phyloP scores from a whole-genome alignment of 805 yeast genomes.

The Candida awuae region DNA sequence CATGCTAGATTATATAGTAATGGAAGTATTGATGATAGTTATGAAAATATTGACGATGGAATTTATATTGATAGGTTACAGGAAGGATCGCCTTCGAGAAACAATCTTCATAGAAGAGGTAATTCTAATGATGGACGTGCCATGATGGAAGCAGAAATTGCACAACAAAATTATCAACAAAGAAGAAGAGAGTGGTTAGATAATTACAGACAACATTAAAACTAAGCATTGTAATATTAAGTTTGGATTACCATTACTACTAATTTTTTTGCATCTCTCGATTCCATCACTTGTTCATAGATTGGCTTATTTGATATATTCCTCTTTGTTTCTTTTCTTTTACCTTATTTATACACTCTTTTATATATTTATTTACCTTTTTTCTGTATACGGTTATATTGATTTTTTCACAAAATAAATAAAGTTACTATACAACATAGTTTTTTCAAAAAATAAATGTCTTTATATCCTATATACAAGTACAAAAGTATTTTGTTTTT shows the following conservation, averaged over 20 bases:
- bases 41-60: background rate
- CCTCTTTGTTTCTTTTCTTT: background rate
- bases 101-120: constrained; percentile 4
- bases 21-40: background rate
- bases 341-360: background rate
- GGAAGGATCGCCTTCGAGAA: too few relatives aligned
- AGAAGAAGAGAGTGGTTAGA: constrained; percentile 35
- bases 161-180: constrained; percentile 37
- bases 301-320: background rate
- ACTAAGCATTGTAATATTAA: background rate
- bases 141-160: constrained; percentile 13
- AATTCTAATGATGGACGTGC: constrained; percentile 6
- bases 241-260: too few relatives aligned
- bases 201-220: constrained; percentile 23
- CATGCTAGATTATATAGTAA: background rate
- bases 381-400: too few relatives aligned
- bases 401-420: too few relatives aligned
- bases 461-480: background rate
- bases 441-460: background rate
- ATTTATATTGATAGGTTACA: background rate
- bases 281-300: background rate
- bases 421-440: background rate
- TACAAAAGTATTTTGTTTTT: background rate
- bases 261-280: background rate
- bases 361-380: background rate